Evolutionary conservation across 257 asterid genomes (phyloP).

Genomic region (Euphrasia confusa): DNA sequence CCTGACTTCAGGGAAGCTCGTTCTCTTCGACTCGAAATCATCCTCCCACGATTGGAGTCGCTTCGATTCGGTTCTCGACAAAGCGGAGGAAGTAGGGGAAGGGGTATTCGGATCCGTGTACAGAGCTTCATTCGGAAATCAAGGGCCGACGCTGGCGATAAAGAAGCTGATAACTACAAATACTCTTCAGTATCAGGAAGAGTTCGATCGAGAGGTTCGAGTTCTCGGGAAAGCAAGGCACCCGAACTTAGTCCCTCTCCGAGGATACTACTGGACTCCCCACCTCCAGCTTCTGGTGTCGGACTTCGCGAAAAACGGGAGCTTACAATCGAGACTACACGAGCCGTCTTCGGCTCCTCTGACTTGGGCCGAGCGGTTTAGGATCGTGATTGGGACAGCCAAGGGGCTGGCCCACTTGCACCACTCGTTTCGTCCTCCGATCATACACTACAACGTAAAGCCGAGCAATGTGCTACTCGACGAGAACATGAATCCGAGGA

Average conservation of each 20-base stretch:
- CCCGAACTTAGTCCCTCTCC: slow-evolving; percentile 54
- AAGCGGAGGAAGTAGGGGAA: slow-evolving; percentile 72
- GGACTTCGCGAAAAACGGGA: slow-evolving; percentile 59
- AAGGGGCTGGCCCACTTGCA: slow-evolving; percentile 88
- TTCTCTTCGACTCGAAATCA: slow-evolving; percentile 53
- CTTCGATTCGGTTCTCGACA: slow-evolving; percentile 52
- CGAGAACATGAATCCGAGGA: slow-evolving; percentile 53
- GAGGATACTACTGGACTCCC: slow-evolving; percentile 94
- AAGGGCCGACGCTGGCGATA: slow-evolving; percentile 46
- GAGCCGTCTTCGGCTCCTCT: slow-evolving; percentile 42
- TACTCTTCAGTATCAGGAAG: slow-evolving; percentile 65
- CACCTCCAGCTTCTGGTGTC: slow-evolving; percentile 71
- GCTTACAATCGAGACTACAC: slow-evolving; percentile 62
- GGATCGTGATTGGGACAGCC: slow-evolving; percentile 67
- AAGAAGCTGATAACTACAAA: slow-evolving; percentile 63
- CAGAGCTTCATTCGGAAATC: slow-evolving; percentile 52
- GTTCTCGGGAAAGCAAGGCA: slow-evolving; percentile 73
- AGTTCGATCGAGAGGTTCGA: slow-evolving; percentile 74
- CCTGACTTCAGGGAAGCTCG: slow-evolving; percentile 57
- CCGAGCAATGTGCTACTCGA: slow-evolving; percentile 83
- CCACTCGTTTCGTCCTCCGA: slow-evolving; percentile 68
- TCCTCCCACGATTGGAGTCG: slow-evolving; percentile 39
- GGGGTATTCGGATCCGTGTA: slow-evolving; percentile 85
- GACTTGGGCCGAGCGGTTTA: slow-evolving; percentile 63
- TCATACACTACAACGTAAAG: slow-evolving; percentile 77